Base-by-base conservation (phyloP, 257 asterid genomes). In the Thymus mandschuricus region DNA sequence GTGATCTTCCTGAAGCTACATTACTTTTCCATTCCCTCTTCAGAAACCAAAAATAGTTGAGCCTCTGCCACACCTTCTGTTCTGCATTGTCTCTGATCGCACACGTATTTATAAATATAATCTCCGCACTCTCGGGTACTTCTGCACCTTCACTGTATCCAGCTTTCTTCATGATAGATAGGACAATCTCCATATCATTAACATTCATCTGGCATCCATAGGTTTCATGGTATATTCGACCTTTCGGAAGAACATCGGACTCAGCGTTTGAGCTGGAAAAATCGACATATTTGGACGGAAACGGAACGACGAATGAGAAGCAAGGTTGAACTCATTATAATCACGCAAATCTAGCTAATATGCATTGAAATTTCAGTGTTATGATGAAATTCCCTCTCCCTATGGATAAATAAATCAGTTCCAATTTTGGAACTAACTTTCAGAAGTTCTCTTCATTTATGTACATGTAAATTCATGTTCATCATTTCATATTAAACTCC, bases 151-250 rank as follows among this genome's bases (percentile, higher is more conserved):
- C 92, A 54, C 75, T 82, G 64, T 89, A 92, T 69, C 99, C 98
- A 78, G 92, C 82, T 58, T 92, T 95, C 77, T 91, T 89, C 99
- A 95, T 95, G 85, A 95, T 89, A 52, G 98, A 86, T 34, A 95
- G 76, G 68, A 95, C 98, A 79, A 95, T 89, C 85, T 95, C 98
- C 99, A 95, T 95, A 76, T 95, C 99, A 71, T 95, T 95, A 46
- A 95, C 96, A 82, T 95, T 95, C 99, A 95, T 95, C 81, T 95
- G 99, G 67, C 99, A 95, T 66, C 99, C 99, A 71, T 91, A 95
- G 15, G 99, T 95, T 80, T 95, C 99, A 72, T 95, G 98, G 82
- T 89, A 95, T 70, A 91, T 84, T 9, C 99, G 98, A 49, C 95
- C 96, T 87, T 80, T 85, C 38, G 87, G 89, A 56, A 77, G 90